Evolutionary conservation across 2,329 filamentous ascomycete species (phyloP), one percentile per base, ranked within the genome.

Genomic region (Rosellinia necatrix): DNA sequence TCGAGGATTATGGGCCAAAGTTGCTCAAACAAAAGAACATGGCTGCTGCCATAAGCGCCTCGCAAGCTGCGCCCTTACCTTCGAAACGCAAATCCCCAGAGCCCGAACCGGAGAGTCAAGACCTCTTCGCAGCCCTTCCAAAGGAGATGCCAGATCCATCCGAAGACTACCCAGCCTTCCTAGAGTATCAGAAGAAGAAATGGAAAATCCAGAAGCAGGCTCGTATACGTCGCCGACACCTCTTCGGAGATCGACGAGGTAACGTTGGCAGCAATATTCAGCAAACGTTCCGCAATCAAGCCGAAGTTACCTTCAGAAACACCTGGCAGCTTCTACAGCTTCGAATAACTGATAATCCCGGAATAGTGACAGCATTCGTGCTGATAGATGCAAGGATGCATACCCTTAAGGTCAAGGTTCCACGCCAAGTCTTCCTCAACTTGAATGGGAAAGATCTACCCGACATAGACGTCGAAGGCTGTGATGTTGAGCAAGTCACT

Each of bases 121-220:
- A 97, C 68, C 92, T 92, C 0, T 96, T 91, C 72, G 87, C 91
- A 24, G 84, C 84, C 21, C 79, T 99, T 12, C 94, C 94, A 0
- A 84, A 88, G 58, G 81, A 84, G 37, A 96, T 96, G 89, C 93
- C 94, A 1, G 84, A 83, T 21, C 89, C 94, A 17, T 90, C 86
- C 0, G 86, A 94, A 44, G 89, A 99, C 72, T 99, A 99, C 65
- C 78, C 85, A 15, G 91, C 85, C 0, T 99, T 96, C 78, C 73
- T 99, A 49, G 82, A 89, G 68, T 97, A 97, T 68, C 94, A 99
- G 71, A 99, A 99, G 74, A 86, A 92, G 76, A 99, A 99, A 74
- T 99, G 94, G 94, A 97, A 93, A 76, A 88, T 97, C 32, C 94
- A 99, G 71, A 96, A 92, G 69, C 89, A 96, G 71, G 92, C 93